These are phyloP conservation scores for Aquilaria sinensis DNA, from an alignment of 345 rosid genomes.

Conservation along the genomic window DNA sequence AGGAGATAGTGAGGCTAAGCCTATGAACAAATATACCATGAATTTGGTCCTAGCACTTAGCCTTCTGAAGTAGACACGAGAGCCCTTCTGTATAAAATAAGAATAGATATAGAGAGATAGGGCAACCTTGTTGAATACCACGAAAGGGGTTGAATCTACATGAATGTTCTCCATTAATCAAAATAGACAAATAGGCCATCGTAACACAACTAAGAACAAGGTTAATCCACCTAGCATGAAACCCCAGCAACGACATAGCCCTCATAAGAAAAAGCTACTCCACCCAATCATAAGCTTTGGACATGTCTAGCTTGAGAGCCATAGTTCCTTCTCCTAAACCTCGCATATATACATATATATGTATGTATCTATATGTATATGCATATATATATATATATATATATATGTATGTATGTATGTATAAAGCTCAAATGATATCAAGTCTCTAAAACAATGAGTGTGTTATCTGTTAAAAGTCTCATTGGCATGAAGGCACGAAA, in stretches of 20 bases:
- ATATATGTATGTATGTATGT: too few relatives aligned
- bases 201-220: neutral
- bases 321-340: neutral
- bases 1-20: neutral
- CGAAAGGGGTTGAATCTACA: neutral
- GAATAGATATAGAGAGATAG: neutral
- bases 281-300: neutral
- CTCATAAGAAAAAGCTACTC: neutral
- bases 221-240: neutral
- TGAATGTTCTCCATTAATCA: neutral
- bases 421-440: too few relatives aligned
- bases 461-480: too few relatives aligned
- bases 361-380: too few relatives aligned
- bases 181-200: neutral
- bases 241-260: neutral
- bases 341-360: too few relatives aligned
- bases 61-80: neutral
- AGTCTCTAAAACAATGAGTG: too few relatives aligned
- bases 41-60: neutral
- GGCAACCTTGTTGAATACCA: neutral
- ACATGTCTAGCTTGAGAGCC: neutral
- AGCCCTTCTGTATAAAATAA: conserved; percentile 2
- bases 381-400: too few relatives aligned
- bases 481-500: too few relatives aligned
- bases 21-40: neutral